Evolutionary conservation across 2,329 filamentous ascomycete genomes (phyloP), one percentile per base, ranked within the genome.

Genomic region (Graphium sp.): DNA sequence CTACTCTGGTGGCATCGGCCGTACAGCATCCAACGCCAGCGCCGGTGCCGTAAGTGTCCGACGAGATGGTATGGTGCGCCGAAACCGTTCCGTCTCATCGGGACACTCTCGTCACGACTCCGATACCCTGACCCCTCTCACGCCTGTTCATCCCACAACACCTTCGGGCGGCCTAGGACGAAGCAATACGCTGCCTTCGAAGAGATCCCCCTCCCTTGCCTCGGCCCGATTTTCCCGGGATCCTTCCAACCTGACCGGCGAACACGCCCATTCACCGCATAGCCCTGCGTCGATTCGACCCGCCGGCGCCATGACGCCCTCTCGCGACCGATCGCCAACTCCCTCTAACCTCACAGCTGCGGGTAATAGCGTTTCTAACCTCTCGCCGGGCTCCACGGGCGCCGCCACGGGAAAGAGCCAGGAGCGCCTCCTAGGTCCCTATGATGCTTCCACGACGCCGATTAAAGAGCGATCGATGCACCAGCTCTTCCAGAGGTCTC

Each of bases 71-170:
- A 73, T 72, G 39, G 57, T 94, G 17, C 70, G 87, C 36, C 70
- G 89, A 37, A 94, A 94, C 44, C 79, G 87, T 28, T 95, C 89
- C 4, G 81, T 84, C 1, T 92, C 85, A 4, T 95, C 89, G n/a
- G 73, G 75, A 39, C 74, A 82, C 39, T 93, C 85, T 5, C 29
- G 29, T 22, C 30, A 76, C 34, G 64, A 74, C 34, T 85, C 84
- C 35, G 76, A 68, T 32, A 63, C 69, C 16, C 71, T 75, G 6
- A 82, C 73, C 30, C 81, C 83, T 1, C 68, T 62, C 29, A 78
- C 69, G 36, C 73, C 72, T 9, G 59, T 59, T 5, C 49, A 63
- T 31, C 54, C 55, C 4, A 49, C 61, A 16, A 63, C 66, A 2
- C 63, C 75, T 1, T 64, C 64, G 2, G 59, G 71, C 25, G 58